Evolutionary conservation across 2,329 filamentous ascomycete genomes (phyloP).

Genomic region (Phaeosphaeria sp.): DNA sequence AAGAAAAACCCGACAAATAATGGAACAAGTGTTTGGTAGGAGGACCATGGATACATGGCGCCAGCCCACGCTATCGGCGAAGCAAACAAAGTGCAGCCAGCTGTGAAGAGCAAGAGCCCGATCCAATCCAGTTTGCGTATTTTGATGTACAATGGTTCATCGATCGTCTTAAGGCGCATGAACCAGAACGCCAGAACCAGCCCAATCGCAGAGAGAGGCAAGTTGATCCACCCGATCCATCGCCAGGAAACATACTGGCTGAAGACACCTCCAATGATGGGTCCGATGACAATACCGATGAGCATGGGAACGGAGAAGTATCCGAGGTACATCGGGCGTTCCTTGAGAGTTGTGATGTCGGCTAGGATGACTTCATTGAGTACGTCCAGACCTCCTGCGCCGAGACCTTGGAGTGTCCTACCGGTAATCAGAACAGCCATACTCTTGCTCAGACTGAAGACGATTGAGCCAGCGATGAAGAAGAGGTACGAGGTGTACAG

Average conservation of each 20-base stretch:
- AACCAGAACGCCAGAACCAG: constrained; percentile 56
- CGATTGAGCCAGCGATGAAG: constrained; percentile 56
- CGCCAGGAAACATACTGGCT: constrained; percentile 52
- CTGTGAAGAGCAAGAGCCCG: constrained; percentile 54
- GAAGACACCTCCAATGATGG: constrained; percentile 58
- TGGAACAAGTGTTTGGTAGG: constrained; percentile 66
- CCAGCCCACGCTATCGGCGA: constrained; percentile 60
- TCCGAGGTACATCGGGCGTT: constrained; percentile 56
- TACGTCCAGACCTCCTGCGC: constrained; percentile 59
- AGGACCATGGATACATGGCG: constrained; percentile 59
- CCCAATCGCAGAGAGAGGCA: constrained; percentile 53
- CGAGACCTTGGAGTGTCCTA: constrained; percentile 59
- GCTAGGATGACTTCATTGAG: constrained; percentile 58
- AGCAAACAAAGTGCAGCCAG: constrained; percentile 54
- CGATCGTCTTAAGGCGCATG: constrained; percentile 59
- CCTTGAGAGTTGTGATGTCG: constrained; percentile 61
- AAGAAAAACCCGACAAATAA: constrained; percentile 61
- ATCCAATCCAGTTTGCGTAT: constrained; percentile 59
- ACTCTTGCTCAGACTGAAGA: constrained; percentile 54
- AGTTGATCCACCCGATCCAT: constrained; percentile 49
- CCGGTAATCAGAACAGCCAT: constrained; percentile 61
- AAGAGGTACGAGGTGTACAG: constrained; percentile 34
- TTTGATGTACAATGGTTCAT: constrained; percentile 45
- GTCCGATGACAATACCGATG: constrained; percentile 57
- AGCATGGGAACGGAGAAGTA: constrained; percentile 59